phyloP scores from a whole-genome alignment of 73 alveolate species.

The Paramecium primaurelia region DNA sequence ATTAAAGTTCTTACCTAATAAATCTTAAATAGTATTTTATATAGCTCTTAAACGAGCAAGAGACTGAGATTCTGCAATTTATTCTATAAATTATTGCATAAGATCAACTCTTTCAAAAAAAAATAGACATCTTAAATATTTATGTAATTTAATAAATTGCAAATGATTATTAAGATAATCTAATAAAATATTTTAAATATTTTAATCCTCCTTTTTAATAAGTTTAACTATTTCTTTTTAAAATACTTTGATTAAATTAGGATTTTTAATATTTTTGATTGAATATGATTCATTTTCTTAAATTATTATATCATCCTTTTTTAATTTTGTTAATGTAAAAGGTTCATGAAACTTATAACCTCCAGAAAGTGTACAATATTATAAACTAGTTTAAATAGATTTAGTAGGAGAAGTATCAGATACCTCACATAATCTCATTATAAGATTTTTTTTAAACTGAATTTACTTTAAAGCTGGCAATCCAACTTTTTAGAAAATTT shows the following conservation, averaged over 20 bases:
- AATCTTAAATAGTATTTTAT: background rate
- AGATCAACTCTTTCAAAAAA: conserved; percentile 6
- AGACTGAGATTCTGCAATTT: background rate
- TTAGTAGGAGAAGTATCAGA: background rate
- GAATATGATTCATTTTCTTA: background rate
- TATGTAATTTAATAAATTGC: background rate
- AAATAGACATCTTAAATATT: background rate
- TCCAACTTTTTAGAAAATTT: background rate
- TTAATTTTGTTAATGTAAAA: background rate
- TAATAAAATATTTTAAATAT: background rate
- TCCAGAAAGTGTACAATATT: background rate
- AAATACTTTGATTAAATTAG: background rate
- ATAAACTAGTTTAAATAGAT: background rate
- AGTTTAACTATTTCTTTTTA: background rate
- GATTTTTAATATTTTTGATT: background rate
- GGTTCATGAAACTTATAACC: background rate
- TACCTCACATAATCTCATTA: background rate
- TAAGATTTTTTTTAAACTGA: background rate
- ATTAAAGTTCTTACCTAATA: background rate
- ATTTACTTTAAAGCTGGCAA: background rate
- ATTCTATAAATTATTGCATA: background rate
- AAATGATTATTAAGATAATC: background rate
- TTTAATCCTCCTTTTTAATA: background rate
- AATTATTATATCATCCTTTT: background rate
- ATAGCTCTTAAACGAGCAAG: background rate